Conservation (phyloP, 2,329 filamentous ascomycete genomes). For the Paecilomyces sp. region DNA sequence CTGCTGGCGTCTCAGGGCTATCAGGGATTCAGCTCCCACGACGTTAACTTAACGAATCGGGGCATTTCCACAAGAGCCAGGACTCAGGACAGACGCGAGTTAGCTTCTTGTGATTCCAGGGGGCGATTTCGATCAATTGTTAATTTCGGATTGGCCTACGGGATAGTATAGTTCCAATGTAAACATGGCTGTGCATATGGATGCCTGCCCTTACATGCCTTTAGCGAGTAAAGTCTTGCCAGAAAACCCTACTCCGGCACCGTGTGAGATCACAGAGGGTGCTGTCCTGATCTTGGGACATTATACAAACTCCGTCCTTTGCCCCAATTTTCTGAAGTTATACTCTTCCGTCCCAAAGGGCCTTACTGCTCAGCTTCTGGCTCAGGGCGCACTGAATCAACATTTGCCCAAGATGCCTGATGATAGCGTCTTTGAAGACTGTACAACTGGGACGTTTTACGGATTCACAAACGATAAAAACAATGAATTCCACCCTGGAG, state of each 20-base stretch:
- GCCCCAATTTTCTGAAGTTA: neutral
- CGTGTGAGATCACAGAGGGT: neutral
- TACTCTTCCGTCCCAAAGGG: neutral
- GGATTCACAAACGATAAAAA: neutral
- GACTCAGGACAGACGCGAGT: neutral
- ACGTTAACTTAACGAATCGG: neutral
- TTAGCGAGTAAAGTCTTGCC: too few relatives aligned
- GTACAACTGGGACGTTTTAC: neutral
- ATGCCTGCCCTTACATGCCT: neutral
- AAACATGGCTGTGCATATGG: neutral
- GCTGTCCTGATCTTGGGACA: neutral
- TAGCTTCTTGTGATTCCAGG: neutral
- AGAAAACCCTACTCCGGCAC: neutral
- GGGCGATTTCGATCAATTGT: neutral
- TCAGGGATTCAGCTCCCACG: neutral
- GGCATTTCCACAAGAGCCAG: neutral
- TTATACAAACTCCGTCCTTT: neutral
- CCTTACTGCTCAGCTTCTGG: neutral
- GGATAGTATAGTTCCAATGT: neutral
- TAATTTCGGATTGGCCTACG: neutral
- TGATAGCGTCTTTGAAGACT: neutral
- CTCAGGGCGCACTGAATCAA: neutral
- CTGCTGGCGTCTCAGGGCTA: neutral
- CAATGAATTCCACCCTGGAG: neutral
- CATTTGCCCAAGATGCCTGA: neutral